These are phyloP conservation scores for Monilinia laxa DNA, from an alignment of 2,329 filamentous ascomycete species.

Conservation along the genomic window DNA sequence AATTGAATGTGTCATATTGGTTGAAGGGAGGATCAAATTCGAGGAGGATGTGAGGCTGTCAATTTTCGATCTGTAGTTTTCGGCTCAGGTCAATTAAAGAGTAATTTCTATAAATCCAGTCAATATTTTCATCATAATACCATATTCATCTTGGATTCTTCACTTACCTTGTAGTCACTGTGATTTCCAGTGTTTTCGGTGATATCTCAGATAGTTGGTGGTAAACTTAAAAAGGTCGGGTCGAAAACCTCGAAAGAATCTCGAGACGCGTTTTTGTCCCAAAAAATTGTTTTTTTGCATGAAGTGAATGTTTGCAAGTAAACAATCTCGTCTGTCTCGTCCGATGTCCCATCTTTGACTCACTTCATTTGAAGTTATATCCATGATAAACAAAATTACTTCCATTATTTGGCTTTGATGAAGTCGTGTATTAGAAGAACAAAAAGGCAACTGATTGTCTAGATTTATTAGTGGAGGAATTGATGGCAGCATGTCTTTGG, in stretches of 20 bases:
- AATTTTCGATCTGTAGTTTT: background rate
- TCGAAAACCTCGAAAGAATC: background rate
- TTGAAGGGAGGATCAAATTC: too few relatives aligned
- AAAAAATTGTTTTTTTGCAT: background rate
- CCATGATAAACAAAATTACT: background rate
- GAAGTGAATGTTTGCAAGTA: background rate
- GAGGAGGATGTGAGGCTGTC: background rate
- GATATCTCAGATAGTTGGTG: background rate
- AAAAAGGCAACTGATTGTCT: background rate
- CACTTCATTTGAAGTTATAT: background rate
- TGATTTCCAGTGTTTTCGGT: background rate
- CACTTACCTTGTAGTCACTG: background rate
- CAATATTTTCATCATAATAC: background rate
- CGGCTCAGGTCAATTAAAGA: background rate
- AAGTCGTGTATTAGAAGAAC: background rate
- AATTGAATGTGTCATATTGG: background rate
- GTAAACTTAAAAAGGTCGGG: background rate
- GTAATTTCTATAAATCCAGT: background rate
- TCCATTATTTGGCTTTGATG: background rate
- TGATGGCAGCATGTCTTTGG: background rate
- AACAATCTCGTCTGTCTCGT: background rate
- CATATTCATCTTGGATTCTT: background rate
- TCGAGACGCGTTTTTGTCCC: background rate
- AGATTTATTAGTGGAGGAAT: background rate
- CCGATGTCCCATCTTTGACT: background rate